These are phyloP conservation scores for Erythrobasidium yunnanense DNA, from an alignment of 768 basidiomycete genomes.

Conservation along the genomic window DNA sequence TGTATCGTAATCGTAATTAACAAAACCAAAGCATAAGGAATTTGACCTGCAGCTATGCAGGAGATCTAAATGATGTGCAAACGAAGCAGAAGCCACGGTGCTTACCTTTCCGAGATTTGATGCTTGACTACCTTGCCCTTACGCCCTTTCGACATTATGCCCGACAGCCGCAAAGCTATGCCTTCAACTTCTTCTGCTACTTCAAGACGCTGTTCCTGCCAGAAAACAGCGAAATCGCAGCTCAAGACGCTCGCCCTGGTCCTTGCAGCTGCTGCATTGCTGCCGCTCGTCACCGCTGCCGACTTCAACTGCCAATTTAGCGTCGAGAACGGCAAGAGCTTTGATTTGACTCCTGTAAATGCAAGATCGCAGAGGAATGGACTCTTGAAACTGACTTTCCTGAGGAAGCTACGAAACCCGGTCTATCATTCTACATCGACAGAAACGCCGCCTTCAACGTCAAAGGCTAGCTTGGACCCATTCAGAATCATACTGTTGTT, in stretches of 20 bases:
- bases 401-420: background rate
- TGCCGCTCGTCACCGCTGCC: slow-evolving; percentile 1
- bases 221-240: no score
- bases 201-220: no score
- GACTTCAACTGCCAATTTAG: slow-evolving; percentile 24
- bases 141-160: no score
- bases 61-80: no score
- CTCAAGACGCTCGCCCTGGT: background rate
- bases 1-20: no score
- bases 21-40: no score
- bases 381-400: background rate
- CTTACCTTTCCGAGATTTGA: no score
- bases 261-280: background rate
- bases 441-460: slow-evolving; percentile 7
- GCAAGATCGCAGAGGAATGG: background rate
- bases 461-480: slow-evolving; percentile 2
- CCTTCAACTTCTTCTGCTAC: no score
- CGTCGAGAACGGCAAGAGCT: background rate
- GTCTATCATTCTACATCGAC: background rate
- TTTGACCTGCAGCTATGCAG: no score
- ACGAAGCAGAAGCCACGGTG: no score
- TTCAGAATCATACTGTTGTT: background rate
- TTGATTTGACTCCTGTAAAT: slow-evolving; percentile 23
- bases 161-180: no score
- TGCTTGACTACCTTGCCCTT: no score